Conservation (phyloP, 306 rosid species). For the Sphenostylis stenocarpa region DNA sequence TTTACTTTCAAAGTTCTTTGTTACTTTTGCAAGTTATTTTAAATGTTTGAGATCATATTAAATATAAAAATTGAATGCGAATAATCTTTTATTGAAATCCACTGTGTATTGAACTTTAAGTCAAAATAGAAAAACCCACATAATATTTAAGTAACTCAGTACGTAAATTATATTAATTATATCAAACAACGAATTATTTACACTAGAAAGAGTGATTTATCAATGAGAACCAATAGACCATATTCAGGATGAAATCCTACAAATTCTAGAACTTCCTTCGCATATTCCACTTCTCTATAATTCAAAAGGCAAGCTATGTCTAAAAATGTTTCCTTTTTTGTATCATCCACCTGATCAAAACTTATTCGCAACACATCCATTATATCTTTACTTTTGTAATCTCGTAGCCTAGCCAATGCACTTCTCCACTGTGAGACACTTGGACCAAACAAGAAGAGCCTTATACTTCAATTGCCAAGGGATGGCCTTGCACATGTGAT, state of each 20-base stretch:
- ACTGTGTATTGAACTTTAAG: too few species aligned
- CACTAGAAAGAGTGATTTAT: background rate
- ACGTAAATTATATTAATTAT: too few species aligned
- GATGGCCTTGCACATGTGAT: constrained; percentile 13
- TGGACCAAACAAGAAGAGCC: background rate
- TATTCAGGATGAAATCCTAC: background rate
- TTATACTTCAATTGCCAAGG: constrained; percentile 12
- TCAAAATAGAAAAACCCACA: fast-evolving
- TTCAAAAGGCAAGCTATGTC: background rate
- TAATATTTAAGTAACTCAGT: too few species aligned
- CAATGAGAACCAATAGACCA: background rate
- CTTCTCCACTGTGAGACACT: background rate
- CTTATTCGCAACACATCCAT: background rate
- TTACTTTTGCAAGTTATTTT: too few species aligned
- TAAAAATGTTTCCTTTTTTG: background rate
- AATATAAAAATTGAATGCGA: too few species aligned
- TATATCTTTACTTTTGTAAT: background rate
- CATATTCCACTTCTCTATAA: fast-evolving
- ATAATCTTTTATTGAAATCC: too few species aligned
- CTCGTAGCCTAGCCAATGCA: background rate
- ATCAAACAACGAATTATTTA: too few species aligned
- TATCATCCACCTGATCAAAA: background rate
- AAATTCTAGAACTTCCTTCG: background rate
- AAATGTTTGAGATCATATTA: too few species aligned
- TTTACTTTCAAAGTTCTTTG: too few species aligned